Conservation (phyloP, 2,329 filamentous ascomycete genomes). For the Madurella fahalii region DNA sequence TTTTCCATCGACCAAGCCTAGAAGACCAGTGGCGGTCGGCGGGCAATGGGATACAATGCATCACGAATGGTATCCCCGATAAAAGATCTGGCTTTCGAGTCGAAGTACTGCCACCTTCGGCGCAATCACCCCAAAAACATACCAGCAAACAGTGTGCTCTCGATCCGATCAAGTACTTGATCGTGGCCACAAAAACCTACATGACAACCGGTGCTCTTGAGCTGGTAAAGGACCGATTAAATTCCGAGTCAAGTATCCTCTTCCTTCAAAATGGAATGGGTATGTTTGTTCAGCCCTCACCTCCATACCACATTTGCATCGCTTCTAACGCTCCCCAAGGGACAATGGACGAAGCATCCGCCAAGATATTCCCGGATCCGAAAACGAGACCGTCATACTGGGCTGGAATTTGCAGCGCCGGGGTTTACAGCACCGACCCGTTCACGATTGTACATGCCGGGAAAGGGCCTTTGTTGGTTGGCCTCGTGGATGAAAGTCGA, state of each 20-base stretch:
- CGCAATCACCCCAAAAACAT: not conserved
- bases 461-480: conserved; percentile 19
- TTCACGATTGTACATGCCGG: conserved; percentile 31
- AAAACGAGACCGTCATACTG: conserved; percentile 10
- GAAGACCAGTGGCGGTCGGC: no score
- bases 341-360: conserved; percentile 1
- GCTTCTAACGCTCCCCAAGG: not conserved
- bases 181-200: conserved; percentile 62
- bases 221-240: conserved; percentile 4
- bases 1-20: no score
- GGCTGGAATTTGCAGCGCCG: conserved; percentile 19
- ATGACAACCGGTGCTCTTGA: conserved; percentile 5
- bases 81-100: not conserved
- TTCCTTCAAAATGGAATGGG: conserved; percentile 72
- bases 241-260: conserved; percentile 49
- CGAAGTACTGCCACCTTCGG: not conserved
- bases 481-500: not conserved
- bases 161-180: conserved; percentile 57
- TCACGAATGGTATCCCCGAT: no score
- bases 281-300: conserved; percentile 14
- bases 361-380: conserved; percentile 2
- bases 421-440: conserved; percentile 24
- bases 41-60: no score
- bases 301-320: no score
- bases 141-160: no score